phyloP scores from a whole-genome alignment of 1,139 yeast species.

The Zygoascus meyerae region DNA sequence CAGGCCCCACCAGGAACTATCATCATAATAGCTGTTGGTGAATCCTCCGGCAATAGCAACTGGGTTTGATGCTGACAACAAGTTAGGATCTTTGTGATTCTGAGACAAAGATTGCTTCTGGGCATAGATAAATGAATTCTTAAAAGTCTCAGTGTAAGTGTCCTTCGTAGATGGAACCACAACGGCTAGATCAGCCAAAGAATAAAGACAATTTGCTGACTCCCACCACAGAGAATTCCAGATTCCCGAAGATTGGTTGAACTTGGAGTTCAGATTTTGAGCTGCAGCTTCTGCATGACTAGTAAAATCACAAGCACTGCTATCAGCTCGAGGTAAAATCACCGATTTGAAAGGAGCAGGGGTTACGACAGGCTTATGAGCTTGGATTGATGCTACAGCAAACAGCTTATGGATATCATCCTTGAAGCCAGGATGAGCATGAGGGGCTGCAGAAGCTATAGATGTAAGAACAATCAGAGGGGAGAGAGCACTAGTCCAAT shows the following conservation, averaged over 20 bases:
- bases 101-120: slow-evolving; percentile 12
- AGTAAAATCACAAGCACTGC: slow-evolving; percentile 1
- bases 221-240: slow-evolving; percentile 14
- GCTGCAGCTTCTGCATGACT: slow-evolving; percentile 7
- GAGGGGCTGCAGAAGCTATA: not conserved
- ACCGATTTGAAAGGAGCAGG: not conserved
- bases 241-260: slow-evolving; percentile 3
- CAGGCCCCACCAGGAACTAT: slow-evolving; percentile 21
- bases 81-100: slow-evolving; percentile 2
- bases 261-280: slow-evolving; percentile 1
- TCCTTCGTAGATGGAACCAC: slow-evolving; percentile 5
- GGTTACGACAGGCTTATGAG: too few relatives aligned
- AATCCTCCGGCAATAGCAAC: slow-evolving; percentile 15
- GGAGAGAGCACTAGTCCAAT: too few relatives aligned
- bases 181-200: slow-evolving; percentile 12
- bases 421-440: not conserved
- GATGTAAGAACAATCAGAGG: too few relatives aligned
- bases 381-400: too few relatives aligned
- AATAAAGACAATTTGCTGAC: slow-evolving; percentile 16
- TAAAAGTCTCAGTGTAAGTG: slow-evolving; percentile 3
- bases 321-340: not conserved
- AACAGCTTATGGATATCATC: not conserved
- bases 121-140: slow-evolving; percentile 15
- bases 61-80: not conserved
- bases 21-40: slow-evolving; percentile 18